Evolutionary conservation across 164 flowering plant species (phyloP).

Genomic region (Dillenia suffruticosa): DNA sequence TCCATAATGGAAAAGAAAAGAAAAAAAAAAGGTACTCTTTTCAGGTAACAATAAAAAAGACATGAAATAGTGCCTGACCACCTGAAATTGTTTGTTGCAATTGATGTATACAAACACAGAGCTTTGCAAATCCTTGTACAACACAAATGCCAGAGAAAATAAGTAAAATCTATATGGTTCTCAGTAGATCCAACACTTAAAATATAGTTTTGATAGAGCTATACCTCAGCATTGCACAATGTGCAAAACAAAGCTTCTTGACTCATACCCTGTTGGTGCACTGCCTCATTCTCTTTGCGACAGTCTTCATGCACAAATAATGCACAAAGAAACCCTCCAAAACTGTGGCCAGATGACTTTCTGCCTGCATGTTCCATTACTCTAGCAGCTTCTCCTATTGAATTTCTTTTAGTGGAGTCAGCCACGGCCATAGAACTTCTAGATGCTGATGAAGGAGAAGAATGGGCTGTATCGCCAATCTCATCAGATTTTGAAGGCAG

Average conservation of each 20-base stretch:
- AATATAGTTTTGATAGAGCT: background rate
- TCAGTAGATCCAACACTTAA: background rate
- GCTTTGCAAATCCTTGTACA: no score
- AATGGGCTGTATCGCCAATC: constrained; percentile 33
- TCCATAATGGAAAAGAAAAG: no score
- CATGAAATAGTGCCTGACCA: no score
- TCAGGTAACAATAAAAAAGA: no score
- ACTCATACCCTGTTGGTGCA: constrained; percentile 41
- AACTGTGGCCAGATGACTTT: constrained; percentile 26
- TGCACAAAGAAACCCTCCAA: constrained; percentile 65
- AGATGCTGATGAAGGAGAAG: constrained; percentile 65
- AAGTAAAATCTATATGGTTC: no score
- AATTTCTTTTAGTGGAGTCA: constrained; percentile 51
- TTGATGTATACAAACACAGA: no score
- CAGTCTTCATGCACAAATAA: constrained; percentile 84
- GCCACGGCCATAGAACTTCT: constrained; percentile 52
- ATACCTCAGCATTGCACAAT: constrained; percentile 95
- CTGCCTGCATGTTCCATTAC: constrained; percentile 15
- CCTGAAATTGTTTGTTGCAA: no score
- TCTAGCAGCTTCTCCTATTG: constrained; percentile 35
- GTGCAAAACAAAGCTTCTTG: constrained; percentile 96
- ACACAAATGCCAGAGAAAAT: no score
- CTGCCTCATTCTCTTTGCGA: constrained; percentile 39
- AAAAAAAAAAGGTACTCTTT: no score
- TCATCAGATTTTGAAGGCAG: constrained; percentile 35